Evolutionary conservation across 1,139 yeast species (phyloP).

Genomic region (Diutina scorzettiae): DNA sequence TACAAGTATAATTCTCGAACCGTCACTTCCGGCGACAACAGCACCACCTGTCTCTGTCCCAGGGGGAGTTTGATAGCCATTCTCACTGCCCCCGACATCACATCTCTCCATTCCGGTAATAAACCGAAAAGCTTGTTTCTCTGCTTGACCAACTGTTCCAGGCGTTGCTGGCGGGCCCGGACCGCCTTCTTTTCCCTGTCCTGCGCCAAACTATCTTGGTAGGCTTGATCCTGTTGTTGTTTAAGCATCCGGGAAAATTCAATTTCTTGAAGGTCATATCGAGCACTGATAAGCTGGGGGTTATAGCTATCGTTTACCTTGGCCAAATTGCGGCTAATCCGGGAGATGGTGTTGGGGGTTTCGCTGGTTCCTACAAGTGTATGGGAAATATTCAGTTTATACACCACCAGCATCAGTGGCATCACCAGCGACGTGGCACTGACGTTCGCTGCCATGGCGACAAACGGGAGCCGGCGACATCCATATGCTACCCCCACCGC

Average conservation of each 20-base stretch:
- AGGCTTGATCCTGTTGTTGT: conserved; percentile 48
- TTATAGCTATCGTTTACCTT: conserved; percentile 29
- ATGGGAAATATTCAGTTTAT: conserved; percentile 22
- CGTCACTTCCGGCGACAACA: background rate
- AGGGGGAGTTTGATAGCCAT: conserved; percentile 1
- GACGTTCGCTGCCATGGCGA: conserved; percentile 37
- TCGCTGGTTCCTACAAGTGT: conserved; percentile 14
- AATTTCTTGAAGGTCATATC: conserved; percentile 41
- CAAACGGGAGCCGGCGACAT: conserved; percentile 29
- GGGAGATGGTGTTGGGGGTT: conserved; percentile 10
- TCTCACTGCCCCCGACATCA: background rate
- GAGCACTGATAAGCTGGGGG: conserved; percentile 40
- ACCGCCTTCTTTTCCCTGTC: conserved; percentile 29
- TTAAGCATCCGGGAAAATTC: conserved; percentile 38
- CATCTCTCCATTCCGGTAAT: background rate
- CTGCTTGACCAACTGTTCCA: background rate
- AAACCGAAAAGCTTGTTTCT: background rate
- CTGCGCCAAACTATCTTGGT: conserved; percentile 33
- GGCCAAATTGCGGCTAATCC: conserved; percentile 23
- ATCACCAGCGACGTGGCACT: conserved; percentile 36
- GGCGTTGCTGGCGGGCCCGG: background rate
- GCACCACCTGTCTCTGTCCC: background rate
- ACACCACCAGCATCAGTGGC: conserved; percentile 42
- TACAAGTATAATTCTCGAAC: conserved; percentile 3
- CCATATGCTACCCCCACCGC: conserved; percentile 37